These are phyloP conservation scores for Sarcodon sp. DNA, from an alignment of 768 basidiomycete genomes.

Conservation along the genomic window DNA sequence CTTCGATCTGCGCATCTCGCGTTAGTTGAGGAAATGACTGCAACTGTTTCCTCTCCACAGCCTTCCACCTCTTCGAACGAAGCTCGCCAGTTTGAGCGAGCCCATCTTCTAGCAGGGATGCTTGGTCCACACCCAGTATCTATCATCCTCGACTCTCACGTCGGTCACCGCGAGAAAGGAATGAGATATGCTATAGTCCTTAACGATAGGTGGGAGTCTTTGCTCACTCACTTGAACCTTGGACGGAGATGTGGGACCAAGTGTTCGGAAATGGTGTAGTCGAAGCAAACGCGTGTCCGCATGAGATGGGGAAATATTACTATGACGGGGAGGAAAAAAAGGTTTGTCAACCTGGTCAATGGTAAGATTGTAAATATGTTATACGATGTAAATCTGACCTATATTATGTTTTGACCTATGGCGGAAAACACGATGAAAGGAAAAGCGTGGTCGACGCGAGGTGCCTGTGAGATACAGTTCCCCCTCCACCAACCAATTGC, in stretches of 20 bases:
- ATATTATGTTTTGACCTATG: too few species aligned
- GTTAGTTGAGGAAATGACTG: conserved; percentile 3
- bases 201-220: conserved; percentile 9
- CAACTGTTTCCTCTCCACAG: conserved; percentile 8
- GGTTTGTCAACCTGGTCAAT: too few species aligned
- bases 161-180: conserved; percentile 20
- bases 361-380: too few species aligned
- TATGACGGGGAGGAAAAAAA: neutral
- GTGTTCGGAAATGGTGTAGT: conserved; percentile 23
- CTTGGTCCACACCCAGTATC: conserved; percentile 31
- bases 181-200: too few species aligned
- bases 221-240: conserved; percentile 21
- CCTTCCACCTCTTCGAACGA: conserved; percentile 12
- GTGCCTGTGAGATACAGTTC: too few species aligned
- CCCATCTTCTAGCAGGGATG: conserved; percentile 26
- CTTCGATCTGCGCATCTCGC: conserved; percentile 28
- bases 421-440: too few species aligned
- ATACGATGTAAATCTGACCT: too few species aligned
- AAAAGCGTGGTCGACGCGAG: too few species aligned
- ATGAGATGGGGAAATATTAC: neutral
- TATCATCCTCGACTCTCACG: conserved; percentile 30
- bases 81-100: conserved; percentile 26
- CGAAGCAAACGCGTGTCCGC: conserved; percentile 11
- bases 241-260: conserved; percentile 22
- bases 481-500: too few species aligned